phyloP scores from a whole-genome alignment of 768 basidiomycete species.

The Xerocomellus chrysenteron region DNA sequence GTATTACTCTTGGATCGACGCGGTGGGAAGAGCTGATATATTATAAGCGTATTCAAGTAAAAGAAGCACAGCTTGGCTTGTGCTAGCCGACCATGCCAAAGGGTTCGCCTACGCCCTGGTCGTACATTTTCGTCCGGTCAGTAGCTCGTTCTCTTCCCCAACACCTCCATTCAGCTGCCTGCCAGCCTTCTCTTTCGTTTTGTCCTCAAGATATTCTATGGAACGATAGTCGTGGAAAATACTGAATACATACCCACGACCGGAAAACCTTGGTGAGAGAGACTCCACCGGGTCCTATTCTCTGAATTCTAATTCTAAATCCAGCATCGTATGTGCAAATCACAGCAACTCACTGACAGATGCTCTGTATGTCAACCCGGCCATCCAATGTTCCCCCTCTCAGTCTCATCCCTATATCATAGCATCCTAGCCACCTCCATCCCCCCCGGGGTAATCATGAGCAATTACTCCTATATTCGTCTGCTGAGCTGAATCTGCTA shows the following conservation, averaged over 20 bases:
- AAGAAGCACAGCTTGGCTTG: slow-evolving; percentile 5
- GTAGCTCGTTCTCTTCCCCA: slow-evolving; percentile 3
- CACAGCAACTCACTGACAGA: slow-evolving; percentile 87
- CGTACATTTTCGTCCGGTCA: slow-evolving; percentile 68
- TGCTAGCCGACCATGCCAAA: slow-evolving; percentile 27
- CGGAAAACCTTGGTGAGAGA: slow-evolving; percentile 68
- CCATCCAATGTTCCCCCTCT: background rate
- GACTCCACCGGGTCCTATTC: background rate
- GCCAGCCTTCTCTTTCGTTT: slow-evolving; percentile 69
- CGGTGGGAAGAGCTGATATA: background rate
- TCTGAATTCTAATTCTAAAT: background rate
- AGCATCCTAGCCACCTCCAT: slow-evolving; percentile 76
- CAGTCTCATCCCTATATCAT: background rate
- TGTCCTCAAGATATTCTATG: slow-evolving; percentile 90
- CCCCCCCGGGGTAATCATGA: slow-evolving; percentile 54
- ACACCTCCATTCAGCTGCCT: background rate
- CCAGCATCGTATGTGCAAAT: slow-evolving; percentile 81
- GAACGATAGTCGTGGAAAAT: slow-evolving; percentile 83
- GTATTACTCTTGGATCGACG: no score
- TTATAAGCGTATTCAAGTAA: no score
- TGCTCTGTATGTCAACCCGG: slow-evolving; percentile 59
- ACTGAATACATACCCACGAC: slow-evolving; percentile 64
- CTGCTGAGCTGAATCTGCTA: slow-evolving; percentile 27
- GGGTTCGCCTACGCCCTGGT: slow-evolving; percentile 53
- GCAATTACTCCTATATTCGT: background rate